Evolutionary conservation across 2,329 filamentous ascomycete genomes (phyloP), one percentile per base, ranked within the genome.

Genomic region (Exophiala phaeomuriformis): DNA sequence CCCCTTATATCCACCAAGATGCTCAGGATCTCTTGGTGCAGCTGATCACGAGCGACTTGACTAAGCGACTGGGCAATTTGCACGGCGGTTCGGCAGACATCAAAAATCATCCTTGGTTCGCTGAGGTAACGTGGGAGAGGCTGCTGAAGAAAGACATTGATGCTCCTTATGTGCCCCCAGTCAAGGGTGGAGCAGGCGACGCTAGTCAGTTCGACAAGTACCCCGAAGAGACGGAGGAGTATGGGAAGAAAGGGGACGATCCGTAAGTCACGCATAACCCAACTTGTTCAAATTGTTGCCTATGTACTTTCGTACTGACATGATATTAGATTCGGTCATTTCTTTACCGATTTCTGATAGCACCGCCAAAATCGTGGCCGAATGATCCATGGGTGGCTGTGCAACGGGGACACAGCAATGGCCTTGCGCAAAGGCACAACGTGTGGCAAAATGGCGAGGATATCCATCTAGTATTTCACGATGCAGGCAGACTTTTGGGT

Each of bases 151-250:
- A 96, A 73, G 93, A 98, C 65, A 98, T 98, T 57, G 93, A 98
- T 71, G 93, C 93, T 36, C 93, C 93, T 3, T 98, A 98, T 68
- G 93, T 95, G 51, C 93, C 93, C 10, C 93, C 93, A 0, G 91
- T 98, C 57, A 87, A 93, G 69, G 90, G 89, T 40, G 93, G 93
- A 40, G 85, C 89, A 31, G 93, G 93, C 55, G 93, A 98, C 73
- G 89, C 93, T 48, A 96, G 90, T 72, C 88, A 96, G 71, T 98
- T 98, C 67, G 93, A 98, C 73, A 88, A 90, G 70, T 98, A 98
- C 70, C 90, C 93, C 1, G 93, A 98, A 71, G 93, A 98, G 71
- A 89, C 88, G 42, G 93, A 98, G 71, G 83, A 85, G 67, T 98
- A 98, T 68, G 93, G 93, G 37, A 75, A 80, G 62, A 74, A 73